A percentile compares a stretch with the other conserved stretches of the same genome.
phyloP scores from a whole-genome alignment of 345 rosid species.

The Lenwebbia sp. region DNA sequence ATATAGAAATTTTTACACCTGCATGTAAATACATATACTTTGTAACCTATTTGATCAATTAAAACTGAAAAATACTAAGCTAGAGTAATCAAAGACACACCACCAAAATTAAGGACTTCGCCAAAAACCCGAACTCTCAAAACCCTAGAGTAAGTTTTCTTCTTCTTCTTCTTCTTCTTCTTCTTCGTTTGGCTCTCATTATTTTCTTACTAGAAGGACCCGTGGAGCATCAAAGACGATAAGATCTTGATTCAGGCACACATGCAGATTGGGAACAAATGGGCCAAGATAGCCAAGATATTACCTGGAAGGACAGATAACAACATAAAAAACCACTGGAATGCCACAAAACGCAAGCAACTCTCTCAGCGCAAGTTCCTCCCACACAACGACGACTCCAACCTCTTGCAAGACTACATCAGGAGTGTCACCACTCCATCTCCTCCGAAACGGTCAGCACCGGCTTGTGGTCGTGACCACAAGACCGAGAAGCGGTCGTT shows the following conservation, averaged over 20 bases:
- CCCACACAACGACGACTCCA: background rate
- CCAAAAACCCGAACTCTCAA: background rate
- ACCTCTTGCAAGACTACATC: background rate
- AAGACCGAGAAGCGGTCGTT: background rate
- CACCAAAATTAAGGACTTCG: background rate
- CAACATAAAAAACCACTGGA: background rate
- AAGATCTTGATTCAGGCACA: background rate
- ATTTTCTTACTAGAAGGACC: background rate
- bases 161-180: background rate
- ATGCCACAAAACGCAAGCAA: background rate
- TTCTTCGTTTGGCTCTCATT: background rate
- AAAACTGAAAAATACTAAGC: background rate
- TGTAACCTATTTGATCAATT: background rate
- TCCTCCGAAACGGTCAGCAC: background rate
- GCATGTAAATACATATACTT: background rate
- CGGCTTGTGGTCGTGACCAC: background rate
- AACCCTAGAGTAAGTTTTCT: background rate
- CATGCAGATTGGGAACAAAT: background rate
- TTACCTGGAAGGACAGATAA: background rate
- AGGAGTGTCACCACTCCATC: background rate
- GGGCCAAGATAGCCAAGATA: background rate
- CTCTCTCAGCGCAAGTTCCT: background rate
- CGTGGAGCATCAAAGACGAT: background rate
- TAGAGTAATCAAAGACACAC: background rate
- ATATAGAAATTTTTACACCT: too few species aligned